phyloP scores from a whole-genome alignment of 176 grass and related monocot genomes.

The Hordeum vulgare region DNA sequence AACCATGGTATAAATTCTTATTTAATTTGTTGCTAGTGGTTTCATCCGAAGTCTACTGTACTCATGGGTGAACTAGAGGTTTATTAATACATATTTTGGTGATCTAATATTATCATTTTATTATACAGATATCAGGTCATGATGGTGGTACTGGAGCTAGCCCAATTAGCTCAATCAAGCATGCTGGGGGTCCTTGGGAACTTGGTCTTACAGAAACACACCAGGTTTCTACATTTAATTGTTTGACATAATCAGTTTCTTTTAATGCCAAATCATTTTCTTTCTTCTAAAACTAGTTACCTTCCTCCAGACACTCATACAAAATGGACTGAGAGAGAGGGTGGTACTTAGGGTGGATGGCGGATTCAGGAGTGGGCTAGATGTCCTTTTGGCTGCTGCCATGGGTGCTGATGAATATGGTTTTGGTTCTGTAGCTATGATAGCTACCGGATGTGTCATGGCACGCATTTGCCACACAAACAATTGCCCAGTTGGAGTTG shows the following conservation, averaged over 20 bases:
- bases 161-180: conserved; percentile 98
- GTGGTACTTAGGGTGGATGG: conserved; percentile 97
- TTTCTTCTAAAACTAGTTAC: conserved; percentile 29
- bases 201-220: conserved; percentile 99
- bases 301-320: conserved; percentile 69
- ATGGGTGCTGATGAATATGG: conserved; percentile 99
- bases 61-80: not conserved
- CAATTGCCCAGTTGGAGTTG: conserved; percentile 98
- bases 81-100: conserved; percentile 4
- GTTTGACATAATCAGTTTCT: not conserved
- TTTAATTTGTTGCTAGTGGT: not conserved
- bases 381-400: conserved; percentile 89
- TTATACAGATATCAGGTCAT: conserved; percentile 94
- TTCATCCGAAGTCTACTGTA: not conserved
- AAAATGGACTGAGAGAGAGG: conserved; percentile 93
- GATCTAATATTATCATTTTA: conserved; percentile 24
- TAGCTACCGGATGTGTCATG: conserved; percentile 99
- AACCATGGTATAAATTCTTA: conserved; percentile 7
- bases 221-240: conserved; percentile 59
- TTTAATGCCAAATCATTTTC: conserved; percentile 9
- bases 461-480: conserved; percentile 99
- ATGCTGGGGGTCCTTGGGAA: conserved; percentile 99
- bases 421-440: conserved; percentile 99
- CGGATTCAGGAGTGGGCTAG: conserved; percentile 94
- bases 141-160: conserved; percentile 99